These are phyloP conservation scores for Selaginella tamariscina DNA, from an alignment of 75 land plant species.

Conservation along the genomic window DNA sequence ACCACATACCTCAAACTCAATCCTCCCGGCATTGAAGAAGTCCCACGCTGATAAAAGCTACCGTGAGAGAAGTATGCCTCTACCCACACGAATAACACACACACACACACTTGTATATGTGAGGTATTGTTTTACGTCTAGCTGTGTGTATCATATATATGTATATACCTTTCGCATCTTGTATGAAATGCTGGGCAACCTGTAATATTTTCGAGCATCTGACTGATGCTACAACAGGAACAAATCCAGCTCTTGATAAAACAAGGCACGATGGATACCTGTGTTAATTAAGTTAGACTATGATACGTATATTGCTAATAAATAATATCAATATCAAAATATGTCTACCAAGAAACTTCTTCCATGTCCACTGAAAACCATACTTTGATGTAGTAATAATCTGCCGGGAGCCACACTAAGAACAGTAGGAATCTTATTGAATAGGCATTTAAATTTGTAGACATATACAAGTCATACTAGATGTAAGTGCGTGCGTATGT, in stretches of 20 bases:
- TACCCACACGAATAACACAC: too few species aligned
- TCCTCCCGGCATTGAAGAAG: neutral
- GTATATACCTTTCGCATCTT: neutral
- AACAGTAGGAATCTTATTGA: too few species aligned
- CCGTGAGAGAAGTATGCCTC: neutral
- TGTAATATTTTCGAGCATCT: neutral
- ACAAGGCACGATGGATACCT: neutral
- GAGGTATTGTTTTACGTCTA: too few species aligned
- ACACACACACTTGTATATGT: too few species aligned
- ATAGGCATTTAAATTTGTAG: too few species aligned
- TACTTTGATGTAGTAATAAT: neutral
- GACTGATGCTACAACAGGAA: neutral
- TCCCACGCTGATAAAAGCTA: neutral
- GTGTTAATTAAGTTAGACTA: neutral
- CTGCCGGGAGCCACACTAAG: neutral
- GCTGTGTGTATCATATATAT: too few species aligned
- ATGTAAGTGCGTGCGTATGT: too few species aligned
- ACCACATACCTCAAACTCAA: neutral
- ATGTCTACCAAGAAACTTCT: neutral
- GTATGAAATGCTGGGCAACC: neutral
- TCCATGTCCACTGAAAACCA: neutral
- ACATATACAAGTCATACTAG: too few species aligned
- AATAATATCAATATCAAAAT: too few species aligned
- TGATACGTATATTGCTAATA: neutral
- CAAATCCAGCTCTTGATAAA: neutral